Conservation (phyloP, 257 asterid species). For the Galeopsis tetrahit region DNA sequence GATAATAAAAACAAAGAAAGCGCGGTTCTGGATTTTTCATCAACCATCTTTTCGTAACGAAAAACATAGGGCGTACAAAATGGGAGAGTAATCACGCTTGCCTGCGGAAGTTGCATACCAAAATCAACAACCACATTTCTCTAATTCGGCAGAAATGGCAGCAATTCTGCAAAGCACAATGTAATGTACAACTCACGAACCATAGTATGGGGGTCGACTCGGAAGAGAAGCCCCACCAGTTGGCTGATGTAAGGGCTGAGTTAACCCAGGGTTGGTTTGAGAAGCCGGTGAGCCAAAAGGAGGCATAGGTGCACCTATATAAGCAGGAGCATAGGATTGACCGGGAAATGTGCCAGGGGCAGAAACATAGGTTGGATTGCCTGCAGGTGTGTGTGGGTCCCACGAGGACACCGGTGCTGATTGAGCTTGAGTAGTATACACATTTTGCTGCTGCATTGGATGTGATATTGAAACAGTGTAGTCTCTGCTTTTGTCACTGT, state of each 20-base stretch:
- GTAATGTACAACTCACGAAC: constrained; percentile 38
- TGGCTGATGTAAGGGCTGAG: constrained; percentile 48
- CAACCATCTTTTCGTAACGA: neutral
- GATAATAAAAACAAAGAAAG: neutral
- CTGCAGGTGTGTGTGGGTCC: constrained; percentile 47
- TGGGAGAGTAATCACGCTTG: constrained; percentile 6
- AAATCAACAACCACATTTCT: neutral
- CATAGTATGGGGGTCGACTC: constrained; percentile 47
- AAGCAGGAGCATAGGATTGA: constrained; percentile 51
- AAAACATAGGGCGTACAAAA: constrained; percentile 2
- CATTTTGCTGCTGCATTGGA: constrained; percentile 58
- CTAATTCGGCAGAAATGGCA: neutral
- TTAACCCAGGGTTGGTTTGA: constrained; percentile 39
- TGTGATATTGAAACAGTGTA: constrained; percentile 62
- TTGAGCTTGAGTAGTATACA: constrained; percentile 42
- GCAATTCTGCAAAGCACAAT: constrained; percentile 14
- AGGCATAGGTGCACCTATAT: constrained; percentile 39
- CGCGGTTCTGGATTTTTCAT: neutral
- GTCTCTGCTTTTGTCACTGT: constrained; percentile 87
- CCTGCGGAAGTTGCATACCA: constrained; percentile 6
- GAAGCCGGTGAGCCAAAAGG: constrained; percentile 39
- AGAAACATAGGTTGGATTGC: constrained; percentile 42
- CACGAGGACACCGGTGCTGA: constrained; percentile 46
- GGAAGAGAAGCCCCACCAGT: constrained; percentile 47
- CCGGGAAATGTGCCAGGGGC: constrained; percentile 48